Percentiles rank a stretch among this genome's conserved stretches.
These are phyloP conservation scores for Combretum micranthum DNA, from an alignment of 345 rosid genomes.

Conservation along the genomic window DNA sequence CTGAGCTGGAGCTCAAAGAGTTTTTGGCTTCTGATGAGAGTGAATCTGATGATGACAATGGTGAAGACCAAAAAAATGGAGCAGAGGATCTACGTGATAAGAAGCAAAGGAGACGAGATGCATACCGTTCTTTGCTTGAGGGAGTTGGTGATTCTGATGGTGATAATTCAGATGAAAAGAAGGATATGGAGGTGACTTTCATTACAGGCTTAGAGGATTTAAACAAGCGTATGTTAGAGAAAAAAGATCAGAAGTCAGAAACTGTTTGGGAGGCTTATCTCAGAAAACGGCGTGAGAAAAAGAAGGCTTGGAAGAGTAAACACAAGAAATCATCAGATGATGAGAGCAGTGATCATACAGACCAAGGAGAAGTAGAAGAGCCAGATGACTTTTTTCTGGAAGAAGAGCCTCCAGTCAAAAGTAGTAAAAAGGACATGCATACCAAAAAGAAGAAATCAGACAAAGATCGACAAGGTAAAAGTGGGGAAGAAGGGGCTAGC, in stretches of 20 bases:
- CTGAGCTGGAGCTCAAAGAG: conserved; percentile 73
- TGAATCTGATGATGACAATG: conserved; percentile 51
- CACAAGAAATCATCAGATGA: conserved; percentile 51
- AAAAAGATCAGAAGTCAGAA: conserved; percentile 66
- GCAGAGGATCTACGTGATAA: conserved; percentile 29
- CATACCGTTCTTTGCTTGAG: conserved; percentile 56
- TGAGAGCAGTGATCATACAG: conserved; percentile 28
- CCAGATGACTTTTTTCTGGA: conserved; percentile 67
- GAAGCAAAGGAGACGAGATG: conserved; percentile 41
- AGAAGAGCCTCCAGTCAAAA: conserved; percentile 48
- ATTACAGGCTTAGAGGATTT: conserved; percentile 85
- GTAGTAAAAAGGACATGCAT: conserved; percentile 27
- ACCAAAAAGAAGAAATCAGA: conserved; percentile 19
- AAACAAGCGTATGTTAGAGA: conserved; percentile 67
- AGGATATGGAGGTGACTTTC: conserved; percentile 92
- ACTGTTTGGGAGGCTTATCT: conserved; percentile 67
- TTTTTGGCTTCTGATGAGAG: conserved; percentile 83
- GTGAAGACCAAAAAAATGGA: conserved; percentile 24
- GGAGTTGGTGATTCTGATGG: conserved; percentile 60
- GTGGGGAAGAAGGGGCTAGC: conserved; percentile 45
- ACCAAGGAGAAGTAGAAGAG: conserved; percentile 33
- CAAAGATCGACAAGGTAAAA: conserved; percentile 24
- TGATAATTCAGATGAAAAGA: conserved; percentile 48
- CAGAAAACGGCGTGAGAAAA: conserved; percentile 62
- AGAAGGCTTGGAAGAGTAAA: conserved; percentile 52